Conservation (phyloP, 2,329 filamentous ascomycete species). For the Bipolaris cookei region DNA sequence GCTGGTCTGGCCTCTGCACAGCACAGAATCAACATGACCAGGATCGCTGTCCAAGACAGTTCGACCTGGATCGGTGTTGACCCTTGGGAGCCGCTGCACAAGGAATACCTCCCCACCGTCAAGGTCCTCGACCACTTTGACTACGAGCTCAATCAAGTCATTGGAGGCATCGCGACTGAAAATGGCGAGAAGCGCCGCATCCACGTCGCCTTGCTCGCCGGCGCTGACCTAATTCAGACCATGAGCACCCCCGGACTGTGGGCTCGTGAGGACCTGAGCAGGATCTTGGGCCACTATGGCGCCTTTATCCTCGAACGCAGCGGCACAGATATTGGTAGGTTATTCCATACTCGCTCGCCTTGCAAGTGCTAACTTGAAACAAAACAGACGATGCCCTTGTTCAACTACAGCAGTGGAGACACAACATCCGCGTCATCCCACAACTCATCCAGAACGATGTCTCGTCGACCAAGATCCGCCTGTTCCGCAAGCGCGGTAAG, state of each 20-base stretch:
- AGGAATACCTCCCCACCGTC: conserved; percentile 86
- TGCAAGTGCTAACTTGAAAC: conserved; percentile 18
- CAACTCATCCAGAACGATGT: conserved; percentile 88
- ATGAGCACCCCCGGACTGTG: conserved; percentile 69
- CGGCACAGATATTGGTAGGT: conserved; percentile 74
- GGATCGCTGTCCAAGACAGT: conserved; percentile 76
- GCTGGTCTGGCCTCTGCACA: conserved; percentile 74
- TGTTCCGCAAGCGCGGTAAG: conserved; percentile 63
- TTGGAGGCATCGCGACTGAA: conserved; percentile 73
- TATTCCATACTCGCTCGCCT: background rate
- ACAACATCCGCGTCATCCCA: conserved; percentile 86
- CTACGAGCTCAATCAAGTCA: conserved; percentile 81
- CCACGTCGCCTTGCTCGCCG: conserved; percentile 81
- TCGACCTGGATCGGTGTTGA: conserved; percentile 50
- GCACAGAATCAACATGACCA: conserved; percentile 84
- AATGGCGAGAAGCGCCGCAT: conserved; percentile 72
- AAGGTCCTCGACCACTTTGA: conserved; percentile 91
- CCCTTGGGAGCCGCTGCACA: conserved; percentile 76
- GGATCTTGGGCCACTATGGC: conserved; percentile 83
- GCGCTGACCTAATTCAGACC: conserved; percentile 62
- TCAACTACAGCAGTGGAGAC: conserved; percentile 79
- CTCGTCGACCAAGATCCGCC: conserved; percentile 79
- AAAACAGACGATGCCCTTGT: conserved; percentile 75
- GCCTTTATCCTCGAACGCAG: conserved; percentile 86
- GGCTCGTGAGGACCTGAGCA: conserved; percentile 82